These are phyloP conservation scores for Pyropia yezoensis DNA, from an alignment of 23 red algal species.

Conservation along the genomic window DNA sequence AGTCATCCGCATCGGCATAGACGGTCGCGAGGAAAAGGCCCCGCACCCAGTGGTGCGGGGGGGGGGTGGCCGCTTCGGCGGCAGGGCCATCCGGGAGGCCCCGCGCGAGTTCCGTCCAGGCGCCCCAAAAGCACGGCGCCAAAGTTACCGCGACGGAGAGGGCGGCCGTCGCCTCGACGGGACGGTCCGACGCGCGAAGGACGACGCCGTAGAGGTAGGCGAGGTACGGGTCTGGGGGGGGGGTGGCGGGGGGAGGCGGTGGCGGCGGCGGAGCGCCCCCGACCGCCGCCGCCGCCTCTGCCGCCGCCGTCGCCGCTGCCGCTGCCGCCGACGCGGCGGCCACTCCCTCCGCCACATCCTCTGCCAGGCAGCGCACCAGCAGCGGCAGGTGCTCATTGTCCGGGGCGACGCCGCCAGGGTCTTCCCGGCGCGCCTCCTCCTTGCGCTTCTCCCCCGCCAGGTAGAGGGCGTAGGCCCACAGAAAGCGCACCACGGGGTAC, in stretches of 20 bases:
- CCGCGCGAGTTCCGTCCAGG: conserved; percentile 56
- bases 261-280: no score
- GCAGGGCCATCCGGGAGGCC: conserved; percentile 15
- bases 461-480: conserved; percentile 67
- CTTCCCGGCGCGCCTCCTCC: conserved; percentile 54
- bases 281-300: no score
- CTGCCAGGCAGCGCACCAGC: neutral
- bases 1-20: conserved; percentile 24
- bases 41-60: conserved; percentile 44
- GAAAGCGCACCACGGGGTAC: conserved; percentile 40
- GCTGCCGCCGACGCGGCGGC: no score
- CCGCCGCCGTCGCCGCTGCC: no score
- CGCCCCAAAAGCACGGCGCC: conserved; percentile 58
- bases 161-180: conserved; percentile 15
- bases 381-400: conserved; percentile 39
- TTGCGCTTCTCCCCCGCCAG: conserved; percentile 73
- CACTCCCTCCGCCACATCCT: no score
- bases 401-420: conserved; percentile 22
- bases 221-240: conserved; percentile 29
- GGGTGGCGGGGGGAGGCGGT: neutral
- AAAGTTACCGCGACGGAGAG: conserved; percentile 25
- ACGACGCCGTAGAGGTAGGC: conserved; percentile 57
- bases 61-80: conserved; percentile 20
- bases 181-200: conserved; percentile 15
- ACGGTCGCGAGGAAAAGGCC: conserved; percentile 45